Evolutionary conservation across 2,329 filamentous ascomycete species (phyloP).

Genomic region (Lithohypha guttulata): DNA sequence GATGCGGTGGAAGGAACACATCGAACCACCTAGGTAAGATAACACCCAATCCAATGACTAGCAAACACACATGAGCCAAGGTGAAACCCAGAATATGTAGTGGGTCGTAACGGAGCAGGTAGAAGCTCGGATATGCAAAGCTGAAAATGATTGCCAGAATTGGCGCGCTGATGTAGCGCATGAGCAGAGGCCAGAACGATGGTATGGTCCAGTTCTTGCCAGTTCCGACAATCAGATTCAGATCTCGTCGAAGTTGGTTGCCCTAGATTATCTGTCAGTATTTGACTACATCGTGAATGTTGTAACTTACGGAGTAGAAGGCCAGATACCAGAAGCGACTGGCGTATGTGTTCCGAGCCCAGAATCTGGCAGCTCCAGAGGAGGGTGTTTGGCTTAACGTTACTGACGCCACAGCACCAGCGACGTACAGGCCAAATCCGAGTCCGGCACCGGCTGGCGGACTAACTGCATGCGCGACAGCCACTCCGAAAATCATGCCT

Average conservation of each 20-base stretch:
- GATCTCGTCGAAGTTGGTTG: conserved; percentile 45
- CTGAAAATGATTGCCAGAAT: conserved; percentile 43
- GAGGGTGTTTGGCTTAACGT: conserved; percentile 36
- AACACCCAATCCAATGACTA: conserved; percentile 39
- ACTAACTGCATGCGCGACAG: conserved; percentile 37
- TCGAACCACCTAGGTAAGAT: conserved; percentile 46
- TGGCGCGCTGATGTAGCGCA: conserved; percentile 42
- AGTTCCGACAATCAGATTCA: conserved; percentile 44
- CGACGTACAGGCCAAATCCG: conserved; percentile 44
- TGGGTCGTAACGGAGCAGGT: conserved; percentile 39
- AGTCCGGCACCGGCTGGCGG: conserved; percentile 39
- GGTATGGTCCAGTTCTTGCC: conserved; percentile 49
- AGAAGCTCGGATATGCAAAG: conserved; percentile 43
- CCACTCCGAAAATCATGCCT: conserved; percentile 42
- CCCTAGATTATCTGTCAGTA: conserved; percentile 29
- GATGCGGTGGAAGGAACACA: conserved; percentile 39
- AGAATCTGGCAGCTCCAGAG: conserved; percentile 33
- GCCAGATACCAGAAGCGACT: conserved; percentile 43
- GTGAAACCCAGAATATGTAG: conserved; percentile 42
- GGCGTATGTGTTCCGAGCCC: conserved; percentile 29
- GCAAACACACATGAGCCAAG: conserved; percentile 37
- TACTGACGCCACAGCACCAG: conserved; percentile 31
- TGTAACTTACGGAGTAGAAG: conserved; percentile 45
- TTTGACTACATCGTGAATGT: background rate
- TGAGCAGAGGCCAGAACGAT: conserved; percentile 39